These are phyloP conservation scores for Oryza nivara DNA, from an alignment of 176 grass and related monocot genomes.

Conservation along the genomic window DNA sequence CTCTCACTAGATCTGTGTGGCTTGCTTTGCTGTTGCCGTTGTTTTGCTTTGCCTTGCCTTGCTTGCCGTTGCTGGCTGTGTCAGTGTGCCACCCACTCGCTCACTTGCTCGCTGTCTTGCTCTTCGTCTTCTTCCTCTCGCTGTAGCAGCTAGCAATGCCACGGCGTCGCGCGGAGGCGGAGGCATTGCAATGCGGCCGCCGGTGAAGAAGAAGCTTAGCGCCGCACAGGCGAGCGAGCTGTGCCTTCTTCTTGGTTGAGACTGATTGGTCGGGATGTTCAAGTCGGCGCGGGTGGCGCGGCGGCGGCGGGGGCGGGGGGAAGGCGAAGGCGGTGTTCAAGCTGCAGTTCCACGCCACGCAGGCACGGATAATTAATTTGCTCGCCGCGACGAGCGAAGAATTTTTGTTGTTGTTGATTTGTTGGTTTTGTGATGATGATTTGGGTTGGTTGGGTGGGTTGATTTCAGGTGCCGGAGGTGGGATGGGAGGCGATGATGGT, in stretches of 20 bases:
- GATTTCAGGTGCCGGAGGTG: slow-evolving; percentile 57
- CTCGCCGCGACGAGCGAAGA: background rate
- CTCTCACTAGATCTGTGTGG: slow-evolving; percentile 20
- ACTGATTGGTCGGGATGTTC: slow-evolving; percentile 65
- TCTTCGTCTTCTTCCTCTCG: background rate
- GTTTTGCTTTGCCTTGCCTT: slow-evolving; percentile 1
- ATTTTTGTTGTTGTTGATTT: background rate
- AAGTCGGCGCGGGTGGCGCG: slow-evolving; percentile 76
- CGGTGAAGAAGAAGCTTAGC: background rate
- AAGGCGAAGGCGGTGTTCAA: slow-evolving; percentile 91
- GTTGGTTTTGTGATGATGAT: background rate
- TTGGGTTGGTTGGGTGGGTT: background rate
- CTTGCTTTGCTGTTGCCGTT: slow-evolving; percentile 13
- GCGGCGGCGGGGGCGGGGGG: slow-evolving; percentile 68
- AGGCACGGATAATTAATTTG: slow-evolving; percentile 31
- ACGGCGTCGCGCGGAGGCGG: slow-evolving; percentile 16
- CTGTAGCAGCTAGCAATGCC: slow-evolving; percentile 46
- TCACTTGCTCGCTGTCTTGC: slow-evolving; percentile 27
- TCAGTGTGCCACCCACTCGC: slow-evolving; percentile 11
- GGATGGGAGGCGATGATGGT: slow-evolving; percentile 83
- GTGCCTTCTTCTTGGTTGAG: background rate
- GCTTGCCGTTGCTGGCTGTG: slow-evolving; percentile 17
- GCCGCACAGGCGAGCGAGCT: background rate
- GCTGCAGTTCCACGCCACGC: slow-evolving; percentile 82
- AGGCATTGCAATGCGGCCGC: slow-evolving; percentile 60